phyloP scores from a whole-genome alignment of 2,329 filamentous ascomycete species.

The Cladophialophora immunda region DNA sequence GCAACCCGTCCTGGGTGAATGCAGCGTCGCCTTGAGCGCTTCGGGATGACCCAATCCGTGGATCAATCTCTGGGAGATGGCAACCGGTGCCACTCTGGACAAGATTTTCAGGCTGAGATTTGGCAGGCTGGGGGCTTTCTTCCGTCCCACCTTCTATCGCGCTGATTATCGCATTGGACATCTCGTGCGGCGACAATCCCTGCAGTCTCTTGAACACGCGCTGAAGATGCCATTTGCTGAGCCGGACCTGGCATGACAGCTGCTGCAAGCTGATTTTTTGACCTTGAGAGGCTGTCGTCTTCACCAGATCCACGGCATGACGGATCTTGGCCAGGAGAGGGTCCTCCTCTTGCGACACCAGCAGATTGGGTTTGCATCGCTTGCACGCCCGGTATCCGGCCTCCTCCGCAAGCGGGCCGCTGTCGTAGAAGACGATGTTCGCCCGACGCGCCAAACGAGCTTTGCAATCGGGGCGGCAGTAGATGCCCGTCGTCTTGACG shows the following conservation, averaged over 20 bases:
- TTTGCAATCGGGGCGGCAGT: constrained; percentile 64
- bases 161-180: constrained; percentile 21
- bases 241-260: constrained; percentile 56
- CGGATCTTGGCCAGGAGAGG: constrained; percentile 21
- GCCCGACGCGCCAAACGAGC: constrained; percentile 65
- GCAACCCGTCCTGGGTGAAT: background rate
- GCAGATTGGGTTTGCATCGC: constrained; percentile 59
- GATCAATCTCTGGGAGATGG: background rate
- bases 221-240: constrained; percentile 63
- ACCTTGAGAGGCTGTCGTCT: constrained; percentile 8
- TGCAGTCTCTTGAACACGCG: constrained; percentile 62
- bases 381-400: constrained; percentile 65
- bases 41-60: background rate
- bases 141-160: constrained; percentile 3
- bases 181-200: constrained; percentile 59
- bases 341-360: constrained; percentile 12
- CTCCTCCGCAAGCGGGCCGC: constrained; percentile 55
- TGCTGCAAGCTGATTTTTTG: constrained; percentile 49
- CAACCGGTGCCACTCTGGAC: background rate
- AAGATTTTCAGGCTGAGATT: background rate
- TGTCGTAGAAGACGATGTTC: constrained; percentile 63
- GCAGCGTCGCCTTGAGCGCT: background rate
- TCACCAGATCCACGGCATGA: constrained; percentile 4
- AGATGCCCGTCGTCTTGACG: constrained; percentile 64
- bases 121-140: background rate